Evolutionary conservation across 768 basidiomycete genomes (phyloP).

Genomic region (Suillus placidus): DNA sequence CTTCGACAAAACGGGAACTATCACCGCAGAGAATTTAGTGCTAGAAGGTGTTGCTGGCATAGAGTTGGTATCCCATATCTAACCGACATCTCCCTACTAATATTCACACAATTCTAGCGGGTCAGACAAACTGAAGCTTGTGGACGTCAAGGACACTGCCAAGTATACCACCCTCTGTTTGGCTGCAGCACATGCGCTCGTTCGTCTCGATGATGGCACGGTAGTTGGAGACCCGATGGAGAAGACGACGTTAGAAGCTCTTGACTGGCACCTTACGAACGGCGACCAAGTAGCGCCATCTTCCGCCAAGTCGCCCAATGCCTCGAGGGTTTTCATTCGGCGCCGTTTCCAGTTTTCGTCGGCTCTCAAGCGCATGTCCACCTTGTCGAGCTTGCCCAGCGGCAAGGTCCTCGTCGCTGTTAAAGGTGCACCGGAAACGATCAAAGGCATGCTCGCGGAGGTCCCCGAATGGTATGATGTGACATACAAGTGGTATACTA

Average conservation of each 20-base stretch:
- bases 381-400: conserved; percentile 69
- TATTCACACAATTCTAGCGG: conserved; percentile 42
- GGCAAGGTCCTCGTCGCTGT: conserved; percentile 71
- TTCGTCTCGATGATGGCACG: conserved; percentile 90
- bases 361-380: conserved; percentile 97
- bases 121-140: conserved; percentile 62
- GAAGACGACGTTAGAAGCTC: conserved; percentile 88
- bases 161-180: conserved; percentile 85
- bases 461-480: conserved; percentile 88
- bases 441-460: conserved; percentile 78
- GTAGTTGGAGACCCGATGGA: conserved; percentile 99
- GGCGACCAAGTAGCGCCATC: conserved; percentile 75
- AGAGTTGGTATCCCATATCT: conserved; percentile 57
- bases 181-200: conserved; percentile 93
- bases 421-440: conserved; percentile 97
- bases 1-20: conserved; percentile 99
- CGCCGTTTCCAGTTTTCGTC: conserved; percentile 98
- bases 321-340: conserved; percentile 69
- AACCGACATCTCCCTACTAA: conserved; percentile 3
- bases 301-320: conserved; percentile 51
- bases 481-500: conserved; percentile 93
- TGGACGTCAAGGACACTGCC: conserved; percentile 75
- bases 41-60: conserved; percentile 93
- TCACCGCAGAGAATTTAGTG: conserved; percentile 94
- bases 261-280: conserved; percentile 83